Conservation (phyloP, 2,329 filamentous ascomycete genomes). For the Ophiostoma tasmaniense region DNA sequence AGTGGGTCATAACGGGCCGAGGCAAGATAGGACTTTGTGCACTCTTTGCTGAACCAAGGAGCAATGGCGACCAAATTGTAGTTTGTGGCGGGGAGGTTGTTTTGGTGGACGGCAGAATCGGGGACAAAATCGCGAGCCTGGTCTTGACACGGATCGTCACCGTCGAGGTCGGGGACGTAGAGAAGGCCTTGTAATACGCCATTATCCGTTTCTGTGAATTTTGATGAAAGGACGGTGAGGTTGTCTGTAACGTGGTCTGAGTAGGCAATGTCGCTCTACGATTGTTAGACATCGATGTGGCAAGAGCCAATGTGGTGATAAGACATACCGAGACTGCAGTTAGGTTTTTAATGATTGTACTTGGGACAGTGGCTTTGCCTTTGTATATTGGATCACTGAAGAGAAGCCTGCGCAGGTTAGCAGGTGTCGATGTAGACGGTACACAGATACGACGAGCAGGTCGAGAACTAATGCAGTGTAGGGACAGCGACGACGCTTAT, state of each 20-base stretch:
- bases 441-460: not conserved
- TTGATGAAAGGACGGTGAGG: slow-evolving; percentile 68
- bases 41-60: slow-evolving; percentile 72
- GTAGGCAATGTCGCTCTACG: slow-evolving; percentile 41
- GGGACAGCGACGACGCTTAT: no score
- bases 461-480: not conserved
- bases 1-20: slow-evolving; percentile 50
- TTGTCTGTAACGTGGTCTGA: slow-evolving; percentile 45
- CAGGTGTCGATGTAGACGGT: not conserved
- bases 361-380: slow-evolving; percentile 41
- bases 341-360: slow-evolving; percentile 48
- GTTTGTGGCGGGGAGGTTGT: slow-evolving; percentile 58
- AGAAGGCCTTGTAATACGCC: slow-evolving; percentile 67
- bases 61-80: slow-evolving; percentile 74
- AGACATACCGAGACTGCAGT: slow-evolving; percentile 46
- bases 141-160: slow-evolving; percentile 52
- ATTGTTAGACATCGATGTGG: not conserved
- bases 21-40: slow-evolving; percentile 63
- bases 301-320: not conserved
- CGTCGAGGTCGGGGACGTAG: slow-evolving; percentile 66
- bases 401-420: slow-evolving; percentile 38
- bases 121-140: slow-evolving; percentile 60
- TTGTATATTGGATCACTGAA: slow-evolving; percentile 52
- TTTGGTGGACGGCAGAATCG: slow-evolving; percentile 61
- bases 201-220: slow-evolving; percentile 50